Base-by-base conservation (phyloP, 2,329 filamentous ascomycete genomes). In the Phoma herbarum region DNA sequence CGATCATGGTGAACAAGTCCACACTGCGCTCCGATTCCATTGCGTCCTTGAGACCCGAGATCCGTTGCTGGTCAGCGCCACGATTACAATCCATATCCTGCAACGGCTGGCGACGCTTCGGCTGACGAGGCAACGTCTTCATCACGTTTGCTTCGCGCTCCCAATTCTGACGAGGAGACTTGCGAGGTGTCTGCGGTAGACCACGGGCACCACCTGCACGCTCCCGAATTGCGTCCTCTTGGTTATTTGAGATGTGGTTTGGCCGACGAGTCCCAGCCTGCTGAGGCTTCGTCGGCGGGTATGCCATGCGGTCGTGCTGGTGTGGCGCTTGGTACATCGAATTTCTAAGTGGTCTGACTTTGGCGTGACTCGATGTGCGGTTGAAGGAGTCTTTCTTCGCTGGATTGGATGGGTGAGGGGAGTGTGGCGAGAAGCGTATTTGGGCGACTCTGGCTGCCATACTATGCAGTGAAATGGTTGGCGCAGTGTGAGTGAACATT, bases 1-100 rank as follows among this genome's bases (percentile, higher is more conserved):
- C 69, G 10, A 74, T 67, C 22, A 65, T 41, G 10, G 23, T n/a
- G 37, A 62, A 41, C 33, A 69, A 18, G 62, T 60, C 8, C 43
- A 48, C 48, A 58, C 47, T 33, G 14, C 28, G 49, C 16, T 42
- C 43, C 2, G 33, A 33, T 6, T 12, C 31, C 31, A 25, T 5
- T 11, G 31, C 26, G 23, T 26, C 35, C 53, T 47, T 35, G 1
- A 28, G 20, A 14, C 3, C 10, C 12, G 16, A 4, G 8, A 6
- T 3, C 6, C 28, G 44, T 11, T 43, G 49, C 26, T 33, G 25
- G 6, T 35, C 28, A 35, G 9, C 23, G 10, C 22, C 22, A 2
- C n/a, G n/a, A n/a, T 47, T 50, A 7, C 12, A 4, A 28, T 51
- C 7, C 10, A 42, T 18, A 1, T 46, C n/a, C 5, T 31, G 47